Percentiles rank a stretch among this genome's conserved stretches.
These are phyloP conservation scores for Chloris gayana DNA, from an alignment of 176 grass and related monocot genomes.

Conservation along the genomic window DNA sequence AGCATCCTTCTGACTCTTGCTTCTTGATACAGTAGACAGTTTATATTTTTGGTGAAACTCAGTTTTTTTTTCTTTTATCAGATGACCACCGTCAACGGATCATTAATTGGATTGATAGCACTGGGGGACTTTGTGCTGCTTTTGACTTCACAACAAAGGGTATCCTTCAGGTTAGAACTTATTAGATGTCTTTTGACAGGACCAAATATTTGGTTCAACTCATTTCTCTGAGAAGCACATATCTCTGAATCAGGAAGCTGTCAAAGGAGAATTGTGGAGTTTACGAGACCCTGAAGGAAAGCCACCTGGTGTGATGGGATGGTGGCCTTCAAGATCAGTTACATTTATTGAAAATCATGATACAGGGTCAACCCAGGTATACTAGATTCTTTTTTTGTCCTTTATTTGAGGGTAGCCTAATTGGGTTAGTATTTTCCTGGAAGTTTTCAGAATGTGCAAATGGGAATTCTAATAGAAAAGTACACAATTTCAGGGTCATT, in stretches of 20 bases:
- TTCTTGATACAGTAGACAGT: neutral
- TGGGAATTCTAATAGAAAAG: slow-evolving; percentile 17
- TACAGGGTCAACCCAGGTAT: slow-evolving; percentile 96
- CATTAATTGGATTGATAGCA: slow-evolving; percentile 84
- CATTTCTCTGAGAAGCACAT: slow-evolving; percentile 13
- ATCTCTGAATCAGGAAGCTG: slow-evolving; percentile 71
- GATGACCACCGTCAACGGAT: slow-evolving; percentile 85
- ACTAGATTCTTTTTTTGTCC: neutral
- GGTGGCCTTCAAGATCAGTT: slow-evolving; percentile 96
- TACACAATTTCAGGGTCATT: slow-evolving; percentile 77
- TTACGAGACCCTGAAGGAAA: slow-evolving; percentile 75
- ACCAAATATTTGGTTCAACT: slow-evolving; percentile 12
- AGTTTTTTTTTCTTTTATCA: slow-evolving; percentile 25
- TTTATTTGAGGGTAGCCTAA: neutral
- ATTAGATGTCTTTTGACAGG: neutral
- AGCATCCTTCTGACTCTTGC: neutral
- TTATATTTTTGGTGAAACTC: neutral
- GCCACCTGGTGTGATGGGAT: slow-evolving; percentile 86
- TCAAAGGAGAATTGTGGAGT: slow-evolving; percentile 92
- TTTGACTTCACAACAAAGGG: slow-evolving; percentile 99
- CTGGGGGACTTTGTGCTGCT: slow-evolving; percentile 72
- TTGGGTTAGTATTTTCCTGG: slow-evolving; percentile 5
- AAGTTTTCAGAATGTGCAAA: neutral
- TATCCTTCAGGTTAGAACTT: slow-evolving; percentile 89
- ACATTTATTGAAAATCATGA: slow-evolving; percentile 99